Evolutionary conservation across 768 basidiomycete genomes (phyloP).

Genomic region (Harrya chromipes): DNA sequence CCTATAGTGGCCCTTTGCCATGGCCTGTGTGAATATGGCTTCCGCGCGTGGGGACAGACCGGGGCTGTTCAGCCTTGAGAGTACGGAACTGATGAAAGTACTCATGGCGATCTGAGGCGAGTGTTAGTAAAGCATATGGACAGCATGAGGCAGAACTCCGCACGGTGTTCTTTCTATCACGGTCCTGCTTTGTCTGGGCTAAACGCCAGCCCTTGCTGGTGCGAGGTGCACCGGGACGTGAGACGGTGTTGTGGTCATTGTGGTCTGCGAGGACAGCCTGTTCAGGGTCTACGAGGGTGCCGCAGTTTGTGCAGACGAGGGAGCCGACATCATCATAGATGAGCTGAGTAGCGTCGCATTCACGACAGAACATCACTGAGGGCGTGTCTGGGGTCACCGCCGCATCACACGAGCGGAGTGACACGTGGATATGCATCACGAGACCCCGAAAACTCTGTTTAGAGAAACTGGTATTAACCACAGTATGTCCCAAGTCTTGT

Average conservation of each 20-base stretch:
- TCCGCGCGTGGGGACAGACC: constrained; percentile 65
- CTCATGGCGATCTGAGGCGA: constrained; percentile 55
- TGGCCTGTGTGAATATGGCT: constrained; percentile 66
- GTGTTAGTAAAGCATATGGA: constrained; percentile 13
- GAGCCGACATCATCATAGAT: constrained; percentile 60
- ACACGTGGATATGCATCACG: not conserved
- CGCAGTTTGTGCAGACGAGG: constrained; percentile 66
- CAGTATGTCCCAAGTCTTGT: not conserved
- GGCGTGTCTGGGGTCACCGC: constrained; percentile 6
- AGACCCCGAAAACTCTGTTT: constrained; percentile 30
- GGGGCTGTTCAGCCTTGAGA: constrained; percentile 54
- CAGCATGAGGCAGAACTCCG: constrained; percentile 18
- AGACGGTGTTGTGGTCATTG: constrained; percentile 30
- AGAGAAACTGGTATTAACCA: too few relatives aligned
- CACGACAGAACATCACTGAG: constrained; percentile 38
- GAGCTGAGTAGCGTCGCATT: constrained; percentile 50
- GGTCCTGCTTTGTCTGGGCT: constrained; percentile 60
- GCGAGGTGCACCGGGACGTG: constrained; percentile 46
- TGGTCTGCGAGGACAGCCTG: constrained; percentile 58
- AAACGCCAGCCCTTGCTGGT: constrained; percentile 56
- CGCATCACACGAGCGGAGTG: not conserved
- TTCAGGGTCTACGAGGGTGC: constrained; percentile 61
- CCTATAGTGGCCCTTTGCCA: constrained; percentile 52
- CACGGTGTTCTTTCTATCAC: constrained; percentile 63
- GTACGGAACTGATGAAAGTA: constrained; percentile 58